Evolutionary conservation across 305 asterid species (phyloP).

Genomic region (Ilex paraguariensis): DNA sequence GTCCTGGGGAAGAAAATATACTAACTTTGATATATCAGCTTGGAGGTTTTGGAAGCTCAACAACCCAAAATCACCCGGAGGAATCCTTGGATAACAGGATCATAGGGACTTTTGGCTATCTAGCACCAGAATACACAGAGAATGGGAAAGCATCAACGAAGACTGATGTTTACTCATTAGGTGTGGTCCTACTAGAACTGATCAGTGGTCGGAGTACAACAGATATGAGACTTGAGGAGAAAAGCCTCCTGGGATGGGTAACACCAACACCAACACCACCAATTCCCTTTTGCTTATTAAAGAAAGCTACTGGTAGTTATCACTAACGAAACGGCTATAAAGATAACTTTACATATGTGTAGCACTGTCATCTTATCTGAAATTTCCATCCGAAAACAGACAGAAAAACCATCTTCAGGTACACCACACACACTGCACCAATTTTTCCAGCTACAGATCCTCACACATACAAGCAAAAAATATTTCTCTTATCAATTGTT

Average conservation of each 20-base stretch:
- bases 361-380: too few species aligned
- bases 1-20: neutral
- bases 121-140: constrained; percentile 81
- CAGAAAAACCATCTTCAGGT: too few species aligned
- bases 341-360: too few species aligned
- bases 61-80: constrained; percentile 34
- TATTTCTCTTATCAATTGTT: too few species aligned
- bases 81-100: constrained; percentile 28
- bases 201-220: constrained; percentile 54
- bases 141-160: constrained; percentile 60
- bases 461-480: too few species aligned
- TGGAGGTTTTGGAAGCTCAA: constrained; percentile 83
- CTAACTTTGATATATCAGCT: constrained; percentile 23
- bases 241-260: constrained; percentile 80
- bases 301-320: too few species aligned
- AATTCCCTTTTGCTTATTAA: too few species aligned
- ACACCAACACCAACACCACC: neutral
- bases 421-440: too few species aligned
- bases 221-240: constrained; percentile 46
- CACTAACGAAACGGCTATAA: too few species aligned
- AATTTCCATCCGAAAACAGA: too few species aligned
- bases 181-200: constrained; percentile 64
- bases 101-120: constrained; percentile 70
- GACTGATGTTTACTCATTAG: constrained; percentile 74
- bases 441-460: too few species aligned